phyloP scores from a whole-genome alignment of 139 green algal species.

The Eudorina sp. region DNA sequence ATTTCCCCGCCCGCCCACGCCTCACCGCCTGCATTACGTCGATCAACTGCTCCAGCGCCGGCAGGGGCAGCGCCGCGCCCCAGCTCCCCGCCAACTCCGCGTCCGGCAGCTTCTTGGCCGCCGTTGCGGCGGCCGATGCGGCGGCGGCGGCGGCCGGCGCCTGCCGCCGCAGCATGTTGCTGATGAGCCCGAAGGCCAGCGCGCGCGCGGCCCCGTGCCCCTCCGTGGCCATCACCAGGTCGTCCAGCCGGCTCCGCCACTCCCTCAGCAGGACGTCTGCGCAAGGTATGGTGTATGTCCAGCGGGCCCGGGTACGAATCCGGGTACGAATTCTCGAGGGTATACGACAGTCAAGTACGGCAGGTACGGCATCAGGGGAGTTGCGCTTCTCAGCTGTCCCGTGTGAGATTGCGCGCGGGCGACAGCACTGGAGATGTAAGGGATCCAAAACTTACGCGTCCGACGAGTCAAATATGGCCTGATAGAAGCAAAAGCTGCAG shows the following conservation, averaged over 20 bases:
- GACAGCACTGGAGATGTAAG: no score
- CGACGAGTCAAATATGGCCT: no score
- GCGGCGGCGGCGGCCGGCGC: background rate
- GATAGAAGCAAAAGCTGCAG: no score
- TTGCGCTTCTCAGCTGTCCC: no score
- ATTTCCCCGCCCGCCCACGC: background rate
- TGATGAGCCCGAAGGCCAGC: background rate
- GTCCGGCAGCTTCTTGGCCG: background rate
- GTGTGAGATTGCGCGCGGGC: no score
- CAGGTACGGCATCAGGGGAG: no score
- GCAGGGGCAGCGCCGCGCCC: background rate
- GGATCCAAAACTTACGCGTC: no score
- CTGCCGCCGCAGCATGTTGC: background rate
- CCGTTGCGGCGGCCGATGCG: background rate
- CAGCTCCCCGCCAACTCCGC: background rate
- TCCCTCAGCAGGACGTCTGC: background rate
- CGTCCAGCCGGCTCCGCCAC: background rate
- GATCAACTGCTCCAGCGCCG: background rate
- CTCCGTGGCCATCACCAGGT: constrained; percentile 24
- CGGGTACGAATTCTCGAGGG: no score
- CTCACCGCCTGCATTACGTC: background rate
- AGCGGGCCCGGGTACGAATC: no score
- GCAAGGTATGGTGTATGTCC: background rate
- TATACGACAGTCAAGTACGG: no score
- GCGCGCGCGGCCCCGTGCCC: background rate